These are phyloP conservation scores for Xylariaceae sp. DNA, from an alignment of 2,329 filamentous ascomycete genomes.

Conservation along the genomic window DNA sequence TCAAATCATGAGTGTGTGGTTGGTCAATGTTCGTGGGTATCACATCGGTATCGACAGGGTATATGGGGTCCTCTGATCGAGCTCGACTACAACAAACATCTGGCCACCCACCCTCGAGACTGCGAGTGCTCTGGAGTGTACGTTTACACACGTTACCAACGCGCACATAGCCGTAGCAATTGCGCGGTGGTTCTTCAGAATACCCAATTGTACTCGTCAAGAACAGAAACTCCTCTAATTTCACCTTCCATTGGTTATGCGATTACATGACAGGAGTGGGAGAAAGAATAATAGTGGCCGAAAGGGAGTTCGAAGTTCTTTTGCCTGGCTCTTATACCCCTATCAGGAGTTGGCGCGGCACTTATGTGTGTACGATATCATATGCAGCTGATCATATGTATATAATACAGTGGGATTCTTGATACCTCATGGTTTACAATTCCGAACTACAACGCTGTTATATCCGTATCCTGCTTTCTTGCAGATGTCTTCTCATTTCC, in stretches of 20 bases:
- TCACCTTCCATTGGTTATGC: background rate
- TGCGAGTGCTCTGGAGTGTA: too few species aligned
- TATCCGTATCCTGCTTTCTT: constrained; percentile 10
- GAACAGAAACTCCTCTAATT: background rate
- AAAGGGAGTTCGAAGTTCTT: background rate
- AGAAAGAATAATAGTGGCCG: background rate
- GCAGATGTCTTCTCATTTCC: constrained; percentile 40
- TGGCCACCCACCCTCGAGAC: too few species aligned
- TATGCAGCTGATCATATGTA: constrained; percentile 35
- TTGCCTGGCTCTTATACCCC: constrained; percentile 5
- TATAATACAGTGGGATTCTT: constrained; percentile 20
- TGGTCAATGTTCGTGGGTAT: background rate
- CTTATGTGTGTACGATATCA: constrained; percentile 30
- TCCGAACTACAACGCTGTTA: constrained; percentile 11
- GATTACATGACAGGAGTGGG: constrained; percentile 1
- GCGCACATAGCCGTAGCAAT: too few species aligned
- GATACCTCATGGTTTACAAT: constrained; percentile 13
- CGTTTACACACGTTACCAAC: too few species aligned
- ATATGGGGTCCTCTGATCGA: too few species aligned
- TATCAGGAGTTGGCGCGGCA: constrained; percentile 14
- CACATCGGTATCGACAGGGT: too few species aligned
- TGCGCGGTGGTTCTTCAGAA: too few species aligned
- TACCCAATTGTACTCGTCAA: background rate
- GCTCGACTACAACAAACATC: too few species aligned
- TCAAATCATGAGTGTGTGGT: constrained; percentile 26